phyloP scores from a whole-genome alignment of 2,329 filamentous ascomycete species.

The Penicillium sp. region DNA sequence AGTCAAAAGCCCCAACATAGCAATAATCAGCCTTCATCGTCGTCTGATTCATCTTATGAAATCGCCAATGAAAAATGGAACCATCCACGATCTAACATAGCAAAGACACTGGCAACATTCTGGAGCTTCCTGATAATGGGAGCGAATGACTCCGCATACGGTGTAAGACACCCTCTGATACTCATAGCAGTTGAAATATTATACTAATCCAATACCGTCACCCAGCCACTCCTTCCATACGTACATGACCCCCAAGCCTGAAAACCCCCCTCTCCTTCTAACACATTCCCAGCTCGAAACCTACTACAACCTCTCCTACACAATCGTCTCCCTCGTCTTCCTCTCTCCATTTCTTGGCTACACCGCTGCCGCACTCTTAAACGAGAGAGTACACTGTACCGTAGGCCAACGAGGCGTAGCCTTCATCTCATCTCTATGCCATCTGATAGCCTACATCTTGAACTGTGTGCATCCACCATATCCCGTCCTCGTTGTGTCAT shows the following conservation, averaged over 20 bases:
- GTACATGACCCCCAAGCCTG: neutral
- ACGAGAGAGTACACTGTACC: slow-evolving; percentile 43
- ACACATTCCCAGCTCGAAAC: slow-evolving; percentile 39
- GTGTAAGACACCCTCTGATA: slow-evolving; percentile 30
- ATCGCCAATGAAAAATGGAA: slow-evolving; percentile 11
- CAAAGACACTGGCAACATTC: slow-evolving; percentile 52
- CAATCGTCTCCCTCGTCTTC: slow-evolving; percentile 47
- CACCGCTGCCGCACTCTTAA: slow-evolving; percentile 44
- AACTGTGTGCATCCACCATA: slow-evolving; percentile 67
- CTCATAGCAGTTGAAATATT: neutral
- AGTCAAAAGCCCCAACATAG: neutral
- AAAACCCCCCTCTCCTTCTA: slow-evolving; percentile 27
- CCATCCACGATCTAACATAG: slow-evolving; percentile 37
- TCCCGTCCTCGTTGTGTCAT: slow-evolving; percentile 62
- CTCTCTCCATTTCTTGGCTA: slow-evolving; percentile 51
- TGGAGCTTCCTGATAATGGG: slow-evolving; percentile 57
- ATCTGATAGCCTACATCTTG: slow-evolving; percentile 41
- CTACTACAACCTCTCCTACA: slow-evolving; percentile 46
- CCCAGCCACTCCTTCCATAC: slow-evolving; percentile 4
- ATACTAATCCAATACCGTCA: neutral
- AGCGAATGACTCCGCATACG: slow-evolving; percentile 56
- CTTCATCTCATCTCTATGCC: slow-evolving; percentile 53
- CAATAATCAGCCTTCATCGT: neutral
- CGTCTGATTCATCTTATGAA: neutral
- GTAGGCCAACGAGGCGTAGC: slow-evolving; percentile 70